Base-by-base conservation (phyloP, 2,329 filamentous ascomycete genomes). In the Colletotrichum magnum region DNA sequence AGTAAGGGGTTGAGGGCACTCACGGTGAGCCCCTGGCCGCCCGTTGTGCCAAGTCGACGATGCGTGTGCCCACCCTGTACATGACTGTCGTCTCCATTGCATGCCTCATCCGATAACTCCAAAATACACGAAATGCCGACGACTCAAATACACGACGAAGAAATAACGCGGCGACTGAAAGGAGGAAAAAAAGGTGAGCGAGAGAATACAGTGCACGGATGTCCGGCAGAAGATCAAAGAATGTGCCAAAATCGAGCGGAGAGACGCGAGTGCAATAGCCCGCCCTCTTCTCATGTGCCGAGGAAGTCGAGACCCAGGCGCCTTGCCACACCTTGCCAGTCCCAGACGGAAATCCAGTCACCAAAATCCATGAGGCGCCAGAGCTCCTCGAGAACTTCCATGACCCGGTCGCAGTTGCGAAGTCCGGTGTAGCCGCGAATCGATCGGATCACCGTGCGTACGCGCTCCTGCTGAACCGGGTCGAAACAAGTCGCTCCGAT, bases 401-500 rank as follows among this genome's bases (percentile, higher is more conserved):
- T 71, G 3, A 86, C 86, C 13, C 85, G 82, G 71, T 90, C 86
- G 32, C 87, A 86, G 73, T 90, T 90, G 26, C 86, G 83, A 32
- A 91, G 80, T 4, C 88, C 88, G 0, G 88, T 91, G 73, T 91
- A 91, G 1, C 84, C 85, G 48, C 86, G 84, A 6, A 90, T 83
- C 0, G 81, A 82, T 51, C 79, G 81, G 58, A 91, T 76, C 1
- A 87, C 85, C 2, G 78, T 77, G 4, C 85, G 80, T 6, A 90
- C 79, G 13, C 86, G 82, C n/a, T 85, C 81, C 58, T 87, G 86
- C 71, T 90, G 87, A 2, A 76, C 71, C 0, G 81, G 78, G 2
- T 85, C 82, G 72, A 90, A 90, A 68, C 86, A 88, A 0, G 88
- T 86, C n/a, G 87, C 88, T 24, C 89, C 89, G 48, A 91, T 85